Conservation (phyloP, 352 stramenopile genomes). For the Bremia lactucae region DNA sequence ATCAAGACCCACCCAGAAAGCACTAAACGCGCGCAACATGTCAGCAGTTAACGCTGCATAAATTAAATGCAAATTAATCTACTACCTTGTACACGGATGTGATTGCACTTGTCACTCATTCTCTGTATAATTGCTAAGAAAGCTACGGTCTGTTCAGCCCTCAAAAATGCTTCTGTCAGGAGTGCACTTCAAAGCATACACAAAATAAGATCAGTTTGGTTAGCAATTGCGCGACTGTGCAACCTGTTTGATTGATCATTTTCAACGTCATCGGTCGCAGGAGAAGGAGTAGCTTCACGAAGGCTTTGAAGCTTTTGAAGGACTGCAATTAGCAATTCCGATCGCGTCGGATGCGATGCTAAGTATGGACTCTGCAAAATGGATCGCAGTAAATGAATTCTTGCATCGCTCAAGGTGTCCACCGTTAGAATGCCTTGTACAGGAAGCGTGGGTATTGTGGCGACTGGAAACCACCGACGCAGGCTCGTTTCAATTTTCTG, state of each 20-base stretch:
- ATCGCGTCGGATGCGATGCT: constrained; percentile 30
- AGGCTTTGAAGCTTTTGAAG: constrained; percentile 18
- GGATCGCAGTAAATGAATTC: constrained; percentile 28
- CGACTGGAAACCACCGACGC: constrained; percentile 22
- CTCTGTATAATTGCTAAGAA: constrained; percentile 26
- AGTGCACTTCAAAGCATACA: constrained; percentile 14
- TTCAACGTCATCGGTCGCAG: constrained; percentile 4
- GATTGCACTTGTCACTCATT: constrained; percentile 20
- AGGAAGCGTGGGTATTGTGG: constrained; percentile 29
- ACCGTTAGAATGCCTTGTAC: constrained; percentile 7
- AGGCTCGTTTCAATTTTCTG: constrained; percentile 18
- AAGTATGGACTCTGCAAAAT: constrained; percentile 47
- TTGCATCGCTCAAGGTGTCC: constrained; percentile 9
- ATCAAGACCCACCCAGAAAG: constrained; percentile 19
- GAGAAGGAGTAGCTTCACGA: constrained; percentile 3
- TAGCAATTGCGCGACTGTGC: background rate
- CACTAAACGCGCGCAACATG: constrained; percentile 11
- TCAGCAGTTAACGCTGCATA: background rate
- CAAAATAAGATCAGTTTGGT: background rate
- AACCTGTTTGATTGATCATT: constrained; percentile 8
- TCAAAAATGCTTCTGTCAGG: constrained; percentile 15
- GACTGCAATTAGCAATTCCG: constrained; percentile 24
- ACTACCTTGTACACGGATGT: constrained; percentile 29
- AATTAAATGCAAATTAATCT: background rate
- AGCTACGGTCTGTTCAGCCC: constrained; percentile 10